phyloP scores from a whole-genome alignment of 2,329 filamentous ascomycete genomes.

The Blastomyces gilchristii region DNA sequence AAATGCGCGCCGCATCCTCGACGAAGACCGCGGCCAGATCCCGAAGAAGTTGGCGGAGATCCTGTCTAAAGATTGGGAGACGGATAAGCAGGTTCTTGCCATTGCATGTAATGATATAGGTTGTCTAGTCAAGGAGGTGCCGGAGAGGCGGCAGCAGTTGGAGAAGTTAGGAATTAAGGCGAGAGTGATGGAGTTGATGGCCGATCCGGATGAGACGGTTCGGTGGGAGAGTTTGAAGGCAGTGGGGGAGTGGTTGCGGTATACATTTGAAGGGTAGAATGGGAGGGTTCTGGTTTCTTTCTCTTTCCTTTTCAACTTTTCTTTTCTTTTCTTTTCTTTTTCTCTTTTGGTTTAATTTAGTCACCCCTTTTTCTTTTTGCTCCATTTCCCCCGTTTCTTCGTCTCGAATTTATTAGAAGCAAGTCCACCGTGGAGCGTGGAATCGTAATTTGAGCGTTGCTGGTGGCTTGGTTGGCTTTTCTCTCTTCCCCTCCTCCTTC shows the following conservation, averaged over 20 bases:
- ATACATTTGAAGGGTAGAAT: conserved; percentile 49
- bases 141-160: conserved; percentile 67
- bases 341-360: neutral
- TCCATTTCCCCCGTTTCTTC: neutral
- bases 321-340: neutral
- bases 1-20: conserved; percentile 77
- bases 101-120: conserved; percentile 91
- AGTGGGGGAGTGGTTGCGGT: conserved; percentile 66
- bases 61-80: conserved; percentile 70
- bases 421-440: neutral
- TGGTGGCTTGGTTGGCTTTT: neutral
- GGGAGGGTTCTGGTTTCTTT: neutral
- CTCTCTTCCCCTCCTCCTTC: too few species aligned
- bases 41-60: conserved; percentile 77
- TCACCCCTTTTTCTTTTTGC: neutral
- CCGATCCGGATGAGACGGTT: conserved; percentile 74
- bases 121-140: conserved; percentile 77
- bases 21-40: conserved; percentile 68
- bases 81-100: conserved; percentile 74
- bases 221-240: conserved; percentile 87
- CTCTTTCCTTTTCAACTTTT: neutral
- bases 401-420: neutral
- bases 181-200: conserved; percentile 88
- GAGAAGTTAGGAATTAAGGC: conserved; percentile 79
- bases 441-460: neutral